Evolutionary conservation across 257 asterid species (phyloP).

Genomic region (Euphrasia confusa): DNA sequence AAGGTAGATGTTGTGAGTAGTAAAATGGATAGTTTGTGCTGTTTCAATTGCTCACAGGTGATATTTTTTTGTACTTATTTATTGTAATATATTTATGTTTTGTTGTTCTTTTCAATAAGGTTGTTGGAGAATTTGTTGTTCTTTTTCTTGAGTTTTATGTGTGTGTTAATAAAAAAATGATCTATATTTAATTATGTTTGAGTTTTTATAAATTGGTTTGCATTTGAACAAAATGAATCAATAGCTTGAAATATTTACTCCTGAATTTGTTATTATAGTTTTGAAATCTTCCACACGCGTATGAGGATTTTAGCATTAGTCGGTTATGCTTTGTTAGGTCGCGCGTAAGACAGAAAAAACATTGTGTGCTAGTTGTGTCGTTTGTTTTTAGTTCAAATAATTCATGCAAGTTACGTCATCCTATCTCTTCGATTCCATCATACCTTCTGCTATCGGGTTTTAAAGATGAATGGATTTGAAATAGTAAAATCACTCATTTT

Average conservation of each 20-base stretch:
- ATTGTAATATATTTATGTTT: not conserved
- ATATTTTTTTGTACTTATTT: constrained; percentile 13
- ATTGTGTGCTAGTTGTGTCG: not conserved
- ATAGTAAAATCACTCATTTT: not conserved
- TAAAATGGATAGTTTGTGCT: constrained; percentile 65
- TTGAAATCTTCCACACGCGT: not conserved
- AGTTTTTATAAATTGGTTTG: not conserved
- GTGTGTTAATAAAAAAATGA: not conserved
- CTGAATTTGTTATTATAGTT: not conserved
- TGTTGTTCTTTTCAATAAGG: not conserved
- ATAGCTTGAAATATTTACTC: not conserved
- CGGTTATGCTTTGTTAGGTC: not conserved
- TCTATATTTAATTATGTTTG: not conserved
- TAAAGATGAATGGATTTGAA: not conserved
- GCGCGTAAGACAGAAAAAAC: not conserved
- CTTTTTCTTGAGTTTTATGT: not conserved
- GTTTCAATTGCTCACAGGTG: constrained; percentile 67
- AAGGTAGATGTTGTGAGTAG: constrained; percentile 41
- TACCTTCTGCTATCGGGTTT: not conserved
- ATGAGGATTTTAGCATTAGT: not conserved
- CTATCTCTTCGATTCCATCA: not conserved
- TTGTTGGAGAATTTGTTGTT: constrained; percentile 11
- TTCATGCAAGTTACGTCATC: not conserved
- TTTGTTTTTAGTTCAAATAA: not conserved
- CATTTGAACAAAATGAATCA: not conserved